Evolutionary conservation across 2,329 filamentous ascomycete genomes (phyloP).

Genomic region (Fulvia fulva): DNA sequence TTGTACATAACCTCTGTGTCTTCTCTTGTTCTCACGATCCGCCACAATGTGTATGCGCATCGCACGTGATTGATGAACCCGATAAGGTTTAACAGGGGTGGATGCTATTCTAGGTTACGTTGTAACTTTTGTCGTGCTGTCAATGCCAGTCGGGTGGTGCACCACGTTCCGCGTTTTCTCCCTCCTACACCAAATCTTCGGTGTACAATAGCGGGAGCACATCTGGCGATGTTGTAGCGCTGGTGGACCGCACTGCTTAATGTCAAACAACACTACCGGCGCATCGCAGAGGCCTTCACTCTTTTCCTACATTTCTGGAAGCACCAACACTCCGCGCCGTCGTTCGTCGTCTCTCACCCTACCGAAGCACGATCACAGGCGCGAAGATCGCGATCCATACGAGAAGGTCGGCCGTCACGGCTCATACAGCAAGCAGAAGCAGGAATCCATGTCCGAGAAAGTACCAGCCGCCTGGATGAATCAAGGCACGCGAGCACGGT

Average conservation of each 20-base stretch:
- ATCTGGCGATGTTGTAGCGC: conserved; percentile 5
- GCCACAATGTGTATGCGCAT: background rate
- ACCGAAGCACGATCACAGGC: conserved; percentile 37
- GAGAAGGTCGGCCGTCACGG: conserved; percentile 45
- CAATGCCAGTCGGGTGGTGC: background rate
- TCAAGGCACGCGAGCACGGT: conserved; percentile 58
- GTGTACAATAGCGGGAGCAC: background rate
- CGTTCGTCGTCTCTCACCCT: conserved; percentile 52
- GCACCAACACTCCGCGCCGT: conserved; percentile 44
- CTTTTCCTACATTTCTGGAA: conserved; percentile 49
- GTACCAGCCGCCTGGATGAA: conserved; percentile 53
- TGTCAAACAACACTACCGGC: conserved; percentile 11
- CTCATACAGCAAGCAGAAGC: conserved; percentile 21
- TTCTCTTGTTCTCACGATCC: background rate
- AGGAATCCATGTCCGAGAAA: conserved; percentile 34
- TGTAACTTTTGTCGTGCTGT: background rate
- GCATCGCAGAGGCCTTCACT: conserved; percentile 30
- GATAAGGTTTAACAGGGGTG: too few species aligned
- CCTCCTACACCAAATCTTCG: background rate
- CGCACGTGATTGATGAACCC: too few species aligned
- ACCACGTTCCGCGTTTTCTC: background rate
- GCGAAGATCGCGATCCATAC: conserved; percentile 39
- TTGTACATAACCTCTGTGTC: background rate
- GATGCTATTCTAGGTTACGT: too few species aligned
- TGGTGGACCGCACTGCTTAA: conserved; percentile 7